phyloP scores from a whole-genome alignment of 2,329 filamentous ascomycete genomes.

The Periconia digitata region DNA sequence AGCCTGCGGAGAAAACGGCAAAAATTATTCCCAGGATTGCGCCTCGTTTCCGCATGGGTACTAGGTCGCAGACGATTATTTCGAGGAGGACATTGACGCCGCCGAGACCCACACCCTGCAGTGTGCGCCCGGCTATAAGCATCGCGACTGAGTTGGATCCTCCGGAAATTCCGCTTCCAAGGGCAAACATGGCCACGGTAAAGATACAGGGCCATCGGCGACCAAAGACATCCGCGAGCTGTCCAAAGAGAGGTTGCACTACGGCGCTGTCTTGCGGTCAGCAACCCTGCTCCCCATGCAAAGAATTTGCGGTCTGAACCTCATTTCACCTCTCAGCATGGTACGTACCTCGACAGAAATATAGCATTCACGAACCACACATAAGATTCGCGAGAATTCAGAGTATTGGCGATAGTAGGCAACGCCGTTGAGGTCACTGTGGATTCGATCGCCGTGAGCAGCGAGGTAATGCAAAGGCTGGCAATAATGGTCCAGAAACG shows the following conservation, averaged over 20 bases:
- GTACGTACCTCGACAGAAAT: slow-evolving; percentile 33
- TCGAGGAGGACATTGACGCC: slow-evolving; percentile 47
- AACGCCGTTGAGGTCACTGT: slow-evolving; percentile 25
- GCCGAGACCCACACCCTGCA: slow-evolving; percentile 55
- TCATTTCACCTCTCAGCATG: too few relatives aligned
- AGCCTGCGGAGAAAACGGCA: slow-evolving; percentile 6
- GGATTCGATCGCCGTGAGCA: slow-evolving; percentile 31
- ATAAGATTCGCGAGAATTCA: slow-evolving; percentile 20
- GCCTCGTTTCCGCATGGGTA: slow-evolving; percentile 48
- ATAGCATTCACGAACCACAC: slow-evolving; percentile 40
- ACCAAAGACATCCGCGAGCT: slow-evolving; percentile 44
- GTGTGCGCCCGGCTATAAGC: slow-evolving; percentile 55
- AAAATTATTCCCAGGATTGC: slow-evolving; percentile 31
- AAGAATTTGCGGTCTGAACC: too few relatives aligned
- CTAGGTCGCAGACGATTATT: slow-evolving; percentile 52
- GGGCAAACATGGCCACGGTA: slow-evolving; percentile 47
- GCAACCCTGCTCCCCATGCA: too few relatives aligned
- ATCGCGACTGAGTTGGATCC: slow-evolving; percentile 46
- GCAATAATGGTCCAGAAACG: slow-evolving; percentile 31
- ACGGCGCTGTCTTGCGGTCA: slow-evolving; percentile 3
- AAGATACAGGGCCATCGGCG: slow-evolving; percentile 37
- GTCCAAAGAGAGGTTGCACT: slow-evolving; percentile 27
- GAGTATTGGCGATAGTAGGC: slow-evolving; percentile 5
- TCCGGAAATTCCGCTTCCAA: slow-evolving; percentile 56
- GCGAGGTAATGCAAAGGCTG: slow-evolving; percentile 21